phyloP scores from a whole-genome alignment of 2,329 filamentous ascomycete genomes.

The Penicillium paneum region DNA sequence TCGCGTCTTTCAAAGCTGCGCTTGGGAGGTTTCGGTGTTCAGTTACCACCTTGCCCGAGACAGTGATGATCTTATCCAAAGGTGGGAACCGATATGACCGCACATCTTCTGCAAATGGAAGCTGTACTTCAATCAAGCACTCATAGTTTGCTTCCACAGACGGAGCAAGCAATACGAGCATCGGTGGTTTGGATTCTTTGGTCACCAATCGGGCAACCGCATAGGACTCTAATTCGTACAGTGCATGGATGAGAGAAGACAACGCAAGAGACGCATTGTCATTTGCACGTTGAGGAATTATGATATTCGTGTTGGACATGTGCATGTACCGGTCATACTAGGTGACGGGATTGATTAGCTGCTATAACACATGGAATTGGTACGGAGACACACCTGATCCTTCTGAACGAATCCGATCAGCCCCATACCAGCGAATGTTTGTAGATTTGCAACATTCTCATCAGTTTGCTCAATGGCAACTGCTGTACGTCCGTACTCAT shows the following conservation, averaged over 20 bases:
- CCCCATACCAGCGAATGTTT: slow-evolving; percentile 70
- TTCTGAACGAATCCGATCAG: slow-evolving; percentile 82
- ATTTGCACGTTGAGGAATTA: slow-evolving; percentile 72
- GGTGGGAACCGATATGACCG: slow-evolving; percentile 89
- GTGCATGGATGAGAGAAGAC: slow-evolving; percentile 83
- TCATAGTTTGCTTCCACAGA: slow-evolving; percentile 75
- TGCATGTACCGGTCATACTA: slow-evolving; percentile 81
- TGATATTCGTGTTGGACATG: slow-evolving; percentile 76
- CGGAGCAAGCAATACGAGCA: slow-evolving; percentile 75
- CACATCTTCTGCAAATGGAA: slow-evolving; percentile 91
- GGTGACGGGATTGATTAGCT: slow-evolving; percentile 3
- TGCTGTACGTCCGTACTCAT: slow-evolving; percentile 86
- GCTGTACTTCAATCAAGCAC: slow-evolving; percentile 81
- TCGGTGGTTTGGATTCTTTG: slow-evolving; percentile 77
- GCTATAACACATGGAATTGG: neutral
- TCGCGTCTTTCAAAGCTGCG: slow-evolving; percentile 69
- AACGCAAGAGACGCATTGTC: slow-evolving; percentile 79
- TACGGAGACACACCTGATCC: slow-evolving; percentile 55
- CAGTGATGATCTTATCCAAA: slow-evolving; percentile 78
- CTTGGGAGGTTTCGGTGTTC: slow-evolving; percentile 81
- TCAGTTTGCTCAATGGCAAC: slow-evolving; percentile 87
- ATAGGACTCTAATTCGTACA: slow-evolving; percentile 80
- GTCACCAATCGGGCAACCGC: slow-evolving; percentile 80
- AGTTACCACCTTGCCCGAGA: slow-evolving; percentile 75
- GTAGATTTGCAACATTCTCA: slow-evolving; percentile 80